These are phyloP conservation scores for Pythium aquatile DNA, from an alignment of 352 stramenopile species.

Conservation along the genomic window DNA sequence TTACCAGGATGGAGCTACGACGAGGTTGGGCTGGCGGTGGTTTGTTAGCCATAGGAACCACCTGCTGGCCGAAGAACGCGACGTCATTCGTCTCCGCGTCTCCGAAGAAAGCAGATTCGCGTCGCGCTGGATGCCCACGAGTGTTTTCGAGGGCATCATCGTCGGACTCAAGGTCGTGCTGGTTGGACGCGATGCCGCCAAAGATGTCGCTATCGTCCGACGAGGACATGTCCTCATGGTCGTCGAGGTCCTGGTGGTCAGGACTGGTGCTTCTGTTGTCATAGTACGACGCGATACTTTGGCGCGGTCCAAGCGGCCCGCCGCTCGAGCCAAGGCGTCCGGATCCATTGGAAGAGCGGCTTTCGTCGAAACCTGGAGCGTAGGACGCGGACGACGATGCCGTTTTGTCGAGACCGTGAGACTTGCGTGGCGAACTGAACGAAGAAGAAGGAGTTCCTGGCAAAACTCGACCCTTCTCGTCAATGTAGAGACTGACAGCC, in stretches of 20 bases:
- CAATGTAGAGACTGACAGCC: conserved; percentile 21
- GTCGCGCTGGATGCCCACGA: neutral
- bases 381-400: conserved; percentile 25
- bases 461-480: conserved; percentile 22
- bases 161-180: neutral
- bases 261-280: neutral
- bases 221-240: conserved; percentile 14
- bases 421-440: conserved; percentile 2
- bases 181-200: conserved; percentile 1
- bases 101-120: conserved; percentile 19
- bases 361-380: conserved; percentile 9
- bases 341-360: conserved; percentile 13
- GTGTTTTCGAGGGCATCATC: neutral
- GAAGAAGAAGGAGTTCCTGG: conserved; percentile 16
- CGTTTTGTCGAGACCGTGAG: conserved; percentile 25
- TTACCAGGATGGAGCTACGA: conserved; percentile 9
- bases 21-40: conserved; percentile 6
- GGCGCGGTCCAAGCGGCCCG: conserved; percentile 13
- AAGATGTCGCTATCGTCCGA: conserved; percentile 22
- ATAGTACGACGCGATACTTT: conserved; percentile 13
- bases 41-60: neutral
- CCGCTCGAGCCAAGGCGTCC: conserved; percentile 11
- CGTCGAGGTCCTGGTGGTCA: conserved; percentile 1
- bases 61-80: conserved; percentile 24
- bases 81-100: conserved; percentile 4